phyloP scores from a whole-genome alignment of 768 basidiomycete genomes.

The Mycena venus region DNA sequence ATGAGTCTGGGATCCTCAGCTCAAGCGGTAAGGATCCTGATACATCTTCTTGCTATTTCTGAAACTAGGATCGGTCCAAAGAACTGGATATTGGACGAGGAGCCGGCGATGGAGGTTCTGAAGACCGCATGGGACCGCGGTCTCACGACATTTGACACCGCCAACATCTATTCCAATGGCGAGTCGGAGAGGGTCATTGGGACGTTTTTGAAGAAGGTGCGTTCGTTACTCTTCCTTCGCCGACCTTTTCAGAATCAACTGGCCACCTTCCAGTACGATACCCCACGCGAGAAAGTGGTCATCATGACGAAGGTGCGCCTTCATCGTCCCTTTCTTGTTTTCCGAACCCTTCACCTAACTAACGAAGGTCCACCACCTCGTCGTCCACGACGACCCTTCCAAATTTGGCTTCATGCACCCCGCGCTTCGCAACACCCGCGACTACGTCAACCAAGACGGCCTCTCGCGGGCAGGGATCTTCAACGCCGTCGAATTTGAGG shows the following conservation, averaged over 20 bases:
- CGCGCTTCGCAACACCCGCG: background rate
- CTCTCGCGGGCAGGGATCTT: conserved; percentile 47
- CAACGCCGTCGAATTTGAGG: conserved; percentile 52
- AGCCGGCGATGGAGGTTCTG: conserved; percentile 58
- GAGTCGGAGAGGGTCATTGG: conserved; percentile 57
- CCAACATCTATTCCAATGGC: conserved; percentile 54
- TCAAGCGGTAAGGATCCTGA: conserved; percentile 21
- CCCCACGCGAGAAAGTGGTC: conserved; percentile 35
- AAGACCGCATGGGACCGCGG: conserved; percentile 59
- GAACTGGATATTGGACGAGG: conserved; percentile 64
- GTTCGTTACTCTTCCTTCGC: background rate
- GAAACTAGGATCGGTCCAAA: conserved; percentile 45
- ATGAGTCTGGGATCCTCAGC: conserved; percentile 40
- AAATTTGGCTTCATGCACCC: background rate
- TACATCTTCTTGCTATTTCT: no score
- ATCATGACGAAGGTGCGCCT: conserved; percentile 35
- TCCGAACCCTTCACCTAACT: no score
- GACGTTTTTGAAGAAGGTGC: conserved; percentile 49
- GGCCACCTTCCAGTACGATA: conserved; percentile 34
- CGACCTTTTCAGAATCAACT: background rate
- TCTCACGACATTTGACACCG: conserved; percentile 54
- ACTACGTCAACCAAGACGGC: conserved; percentile 40
- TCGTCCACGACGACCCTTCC: conserved; percentile 12
- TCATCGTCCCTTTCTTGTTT: background rate
- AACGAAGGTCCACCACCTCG: conserved; percentile 35